Conservation (phyloP, 352 stramenopile genomes). For the Phytophthora pseudosyringae region DNA sequence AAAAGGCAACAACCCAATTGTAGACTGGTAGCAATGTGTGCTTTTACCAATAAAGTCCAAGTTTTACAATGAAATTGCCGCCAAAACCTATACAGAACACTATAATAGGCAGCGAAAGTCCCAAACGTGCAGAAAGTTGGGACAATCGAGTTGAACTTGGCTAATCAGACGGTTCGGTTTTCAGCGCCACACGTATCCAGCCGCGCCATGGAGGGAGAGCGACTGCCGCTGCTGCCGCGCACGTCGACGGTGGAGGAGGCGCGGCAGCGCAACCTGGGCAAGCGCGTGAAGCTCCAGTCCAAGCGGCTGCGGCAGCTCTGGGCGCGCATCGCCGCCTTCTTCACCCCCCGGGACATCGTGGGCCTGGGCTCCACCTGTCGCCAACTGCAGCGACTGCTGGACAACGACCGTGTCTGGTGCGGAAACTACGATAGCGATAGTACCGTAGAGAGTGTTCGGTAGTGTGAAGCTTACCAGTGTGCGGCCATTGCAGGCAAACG, state of each 20-base stretch:
- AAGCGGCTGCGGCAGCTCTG: conserved; percentile 62
- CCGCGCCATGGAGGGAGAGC: conserved; percentile 9
- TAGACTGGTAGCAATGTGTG: background rate
- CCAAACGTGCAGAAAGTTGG: background rate
- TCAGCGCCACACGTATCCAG: background rate
- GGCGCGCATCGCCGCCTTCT: conserved; percentile 44
- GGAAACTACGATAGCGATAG: background rate
- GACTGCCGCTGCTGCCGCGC: conserved; percentile 30
- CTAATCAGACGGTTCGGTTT: conserved; percentile 8
- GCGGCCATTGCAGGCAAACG: conserved; percentile 35
- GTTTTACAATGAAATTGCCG: background rate
- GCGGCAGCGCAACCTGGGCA: conserved; percentile 46
- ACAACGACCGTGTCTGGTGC: conserved; percentile 55
- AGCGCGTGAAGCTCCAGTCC: conserved; percentile 64
- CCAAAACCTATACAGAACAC: no score
- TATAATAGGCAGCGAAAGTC: no score
- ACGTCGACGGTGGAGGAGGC: conserved; percentile 47
- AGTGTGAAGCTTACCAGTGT: background rate
- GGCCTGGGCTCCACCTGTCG: conserved; percentile 45
- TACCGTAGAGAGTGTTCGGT: no score
- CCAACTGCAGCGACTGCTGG: conserved; percentile 46
- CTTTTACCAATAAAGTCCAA: background rate
- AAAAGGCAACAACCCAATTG: background rate
- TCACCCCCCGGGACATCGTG: conserved; percentile 44
- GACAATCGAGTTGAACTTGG: conserved; percentile 23